Evolutionary conservation across 2,329 filamentous ascomycete species (phyloP).

Genomic region (Xylariomycetidae sp.): DNA sequence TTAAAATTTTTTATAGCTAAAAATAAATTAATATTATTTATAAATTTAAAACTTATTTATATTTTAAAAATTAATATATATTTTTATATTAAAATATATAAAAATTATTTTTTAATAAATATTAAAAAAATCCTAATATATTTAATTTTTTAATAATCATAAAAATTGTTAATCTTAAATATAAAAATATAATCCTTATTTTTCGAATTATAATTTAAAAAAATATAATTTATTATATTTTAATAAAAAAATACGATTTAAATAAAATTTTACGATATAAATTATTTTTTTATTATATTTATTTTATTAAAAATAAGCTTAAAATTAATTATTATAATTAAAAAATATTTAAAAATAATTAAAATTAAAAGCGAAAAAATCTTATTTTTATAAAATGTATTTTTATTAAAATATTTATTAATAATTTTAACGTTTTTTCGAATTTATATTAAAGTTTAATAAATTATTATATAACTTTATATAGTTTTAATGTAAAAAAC

Average conservation of each 20-base stretch:
- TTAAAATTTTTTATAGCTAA: background rate
- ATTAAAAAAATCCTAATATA: constrained; percentile 1
- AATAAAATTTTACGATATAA: too few species aligned
- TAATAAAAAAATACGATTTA: too few species aligned
- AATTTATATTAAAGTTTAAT: too few species aligned
- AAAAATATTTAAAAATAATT: constrained; percentile 1
- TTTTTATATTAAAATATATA: background rate
- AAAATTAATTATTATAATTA: background rate
- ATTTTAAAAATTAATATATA: background rate
- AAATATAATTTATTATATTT: too few species aligned
- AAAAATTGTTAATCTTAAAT: background rate
- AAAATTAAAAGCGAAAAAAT: too few species aligned
- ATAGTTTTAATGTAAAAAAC: too few species aligned
- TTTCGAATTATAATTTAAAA: background rate
- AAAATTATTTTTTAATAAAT: background rate
- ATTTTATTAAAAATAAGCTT: too few species aligned
- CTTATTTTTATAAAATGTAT: too few species aligned
- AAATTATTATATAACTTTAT: too few species aligned
- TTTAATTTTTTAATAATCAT: constrained; percentile 1
- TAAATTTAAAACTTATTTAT: background rate
- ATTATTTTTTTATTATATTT: too few species aligned
- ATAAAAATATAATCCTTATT: background rate
- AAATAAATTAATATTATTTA: background rate
- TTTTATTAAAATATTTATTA: too few species aligned
- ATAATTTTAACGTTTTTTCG: too few species aligned